Evolutionary conservation across 805 yeast genomes (phyloP).

Genomic region (Metschnikowia henanensis): DNA sequence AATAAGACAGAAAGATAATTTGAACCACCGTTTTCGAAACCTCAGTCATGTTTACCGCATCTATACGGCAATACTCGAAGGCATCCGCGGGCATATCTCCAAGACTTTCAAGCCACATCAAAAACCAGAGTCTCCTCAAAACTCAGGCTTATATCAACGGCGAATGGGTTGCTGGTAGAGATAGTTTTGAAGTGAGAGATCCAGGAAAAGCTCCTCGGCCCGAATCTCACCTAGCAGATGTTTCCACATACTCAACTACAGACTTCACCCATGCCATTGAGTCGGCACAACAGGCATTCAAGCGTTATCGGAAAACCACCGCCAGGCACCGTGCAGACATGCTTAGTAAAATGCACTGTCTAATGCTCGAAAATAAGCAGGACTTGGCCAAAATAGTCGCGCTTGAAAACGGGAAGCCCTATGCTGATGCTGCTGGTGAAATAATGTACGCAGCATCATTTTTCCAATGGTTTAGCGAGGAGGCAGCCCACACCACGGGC

Average conservation of each 20-base stretch:
- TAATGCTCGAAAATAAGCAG: conserved; percentile 56
- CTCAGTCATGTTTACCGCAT: not conserved
- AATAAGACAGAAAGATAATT: too few relatives aligned
- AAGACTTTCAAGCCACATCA: conserved; percentile 22
- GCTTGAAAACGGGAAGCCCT: conserved; percentile 74
- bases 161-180: conserved; percentile 55
- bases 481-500: conserved; percentile 73
- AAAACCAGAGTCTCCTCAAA: conserved; percentile 51
- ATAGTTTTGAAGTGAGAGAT: conserved; percentile 63
- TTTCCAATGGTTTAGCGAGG: conserved; percentile 89
- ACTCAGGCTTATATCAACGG: conserved; percentile 73
- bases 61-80: conserved; percentile 2
- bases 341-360: conserved; percentile 50
- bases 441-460: conserved; percentile 67
- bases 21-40: too few relatives aligned
- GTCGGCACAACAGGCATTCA: conserved; percentile 55
- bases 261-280: conserved; percentile 58
- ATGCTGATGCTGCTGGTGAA: conserved; percentile 72
- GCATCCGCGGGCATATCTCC: conserved; percentile 6
- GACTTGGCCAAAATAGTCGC: conserved; percentile 67
- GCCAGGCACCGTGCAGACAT: conserved; percentile 56
- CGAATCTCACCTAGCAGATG: conserved; percentile 47
- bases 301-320: conserved; percentile 49
- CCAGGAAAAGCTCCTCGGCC: conserved; percentile 59
- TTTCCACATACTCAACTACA: conserved; percentile 51